Base-by-base conservation (phyloP, 2,329 filamentous ascomycete genomes). In the Aciculosporium take region DNA sequence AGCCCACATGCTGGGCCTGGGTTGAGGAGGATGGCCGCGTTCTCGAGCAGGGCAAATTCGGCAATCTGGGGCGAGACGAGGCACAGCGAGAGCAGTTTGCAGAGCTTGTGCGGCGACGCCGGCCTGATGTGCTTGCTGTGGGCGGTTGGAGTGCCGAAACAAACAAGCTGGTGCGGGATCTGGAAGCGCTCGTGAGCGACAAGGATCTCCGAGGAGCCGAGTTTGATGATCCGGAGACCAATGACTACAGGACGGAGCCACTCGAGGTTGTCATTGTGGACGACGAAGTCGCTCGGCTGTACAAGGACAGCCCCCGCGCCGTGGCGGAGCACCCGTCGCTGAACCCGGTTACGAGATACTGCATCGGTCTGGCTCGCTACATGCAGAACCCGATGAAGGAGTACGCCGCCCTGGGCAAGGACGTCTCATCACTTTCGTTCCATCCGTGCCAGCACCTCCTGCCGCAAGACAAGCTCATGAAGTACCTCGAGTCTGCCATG, bases 381-480 rank as follows among this genome's bases (percentile, higher is more conserved):
- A 72, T 98, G 60, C 91, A 98, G 60, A 93, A 89, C 54, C 91
- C 91, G 1, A 75, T 98, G 65, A 91, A 94, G 63, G 88, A 98
- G 58, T 98, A 98, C 58, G 91, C 89, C 9, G 85, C 87, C 1
- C 73, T 98, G 35, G 88, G 87, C 42, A 84, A 82, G 52, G 88
- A 96, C 55, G 78, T 96, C 45, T 68, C 81, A 10, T 94, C 89
- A 1, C 73, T 98, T 45, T 75, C 79, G 17, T 95, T 95, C 61
- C 87, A 95, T 51, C 77, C 84, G 3, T 88, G 87, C 52, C 91
- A 98, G 58, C 82, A 88, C 46, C 74, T 95, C 24, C 71, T 98
- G 12, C 82, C 88, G 0, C 76, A 87, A 46, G 89, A 96, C 29
- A 88, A 94, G 64, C 71, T 98, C 30, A 67, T 81, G 47, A 87